A percentile compares a stretch with the other conserved stretches of the same genome.
phyloP scores from a whole-genome alignment of 163 green algal genomes.

The Chlorella variabilis region DNA sequence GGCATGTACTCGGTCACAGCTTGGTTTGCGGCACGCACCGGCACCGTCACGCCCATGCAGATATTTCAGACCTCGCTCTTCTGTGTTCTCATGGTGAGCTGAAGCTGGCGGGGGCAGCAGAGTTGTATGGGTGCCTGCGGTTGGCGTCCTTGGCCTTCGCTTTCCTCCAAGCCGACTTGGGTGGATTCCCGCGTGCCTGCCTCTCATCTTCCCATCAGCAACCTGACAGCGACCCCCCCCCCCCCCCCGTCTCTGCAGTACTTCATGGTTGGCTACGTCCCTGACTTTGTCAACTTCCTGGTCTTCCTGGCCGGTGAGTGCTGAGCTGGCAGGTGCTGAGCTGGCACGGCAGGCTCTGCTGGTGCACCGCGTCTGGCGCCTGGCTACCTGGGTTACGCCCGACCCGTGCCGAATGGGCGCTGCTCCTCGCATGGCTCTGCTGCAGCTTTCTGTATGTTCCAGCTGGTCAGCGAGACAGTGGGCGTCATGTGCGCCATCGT shows the following conservation, averaged over 20 bases:
- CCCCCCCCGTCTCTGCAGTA: no score
- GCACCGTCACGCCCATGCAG: constrained; percentile 27
- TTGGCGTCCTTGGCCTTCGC: neutral
- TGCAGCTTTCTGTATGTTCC: constrained; percentile 41
- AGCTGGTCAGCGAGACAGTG: constrained; percentile 50
- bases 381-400: no score
- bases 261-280: constrained; percentile 27
- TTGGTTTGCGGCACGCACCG: constrained; percentile 41
- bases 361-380: neutral
- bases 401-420: no score
- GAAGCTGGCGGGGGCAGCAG: no score
- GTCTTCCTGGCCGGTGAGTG: constrained; percentile 1
- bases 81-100: constrained; percentile 27
- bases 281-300: neutral
- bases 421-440: neutral
- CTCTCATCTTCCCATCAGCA: no score
- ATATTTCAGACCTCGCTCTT: constrained; percentile 27
- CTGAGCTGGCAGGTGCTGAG: neutral
- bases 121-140: no score
- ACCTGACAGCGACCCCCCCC: no score
- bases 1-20: constrained; percentile 42
- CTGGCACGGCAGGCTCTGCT: neutral
- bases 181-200: no score
- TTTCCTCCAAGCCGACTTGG: no score
- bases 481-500: constrained; percentile 46